Base-by-base conservation (phyloP, 176 grass and related monocot genomes). In the Oryza coarctata region DNA sequence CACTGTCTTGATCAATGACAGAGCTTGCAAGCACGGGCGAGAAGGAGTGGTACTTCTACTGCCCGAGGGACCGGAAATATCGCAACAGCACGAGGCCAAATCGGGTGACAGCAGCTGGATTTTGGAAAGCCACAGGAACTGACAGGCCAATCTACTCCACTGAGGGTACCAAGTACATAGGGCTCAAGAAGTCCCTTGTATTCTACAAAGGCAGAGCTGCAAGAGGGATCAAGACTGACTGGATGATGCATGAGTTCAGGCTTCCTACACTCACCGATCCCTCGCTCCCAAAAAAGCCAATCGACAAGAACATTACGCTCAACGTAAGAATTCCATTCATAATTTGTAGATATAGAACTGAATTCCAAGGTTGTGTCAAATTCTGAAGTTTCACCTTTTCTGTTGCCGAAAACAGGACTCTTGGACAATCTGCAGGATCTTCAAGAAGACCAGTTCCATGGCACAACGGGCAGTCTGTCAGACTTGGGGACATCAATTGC, bases 221-320 rank as follows among this genome's bases (percentile, higher is more conserved):
- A 6, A 99, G 92, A 82, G 97, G 91, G 35, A 68, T 87, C 69
- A 99, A 99, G 86, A 99, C 97, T 0, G 97, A 99, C 67, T 99
- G 93, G 93, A 99, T 99, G 97, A 99, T 99, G 97, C 97, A 99
- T 7, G 97, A 99, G 68, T 99, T 99, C 65, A 93, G 97, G 76
- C 93, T 99, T 55, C 97, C 97, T 75, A 92, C 97, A 0, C 87
- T 87, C 18, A 57, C 83, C 0, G 91, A 96, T 72, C 90, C 93
- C 3, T 87, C 85, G 23, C 89, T 90, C 57, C 89, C 80, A 20
- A 96, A 88, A 71, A 82, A 81, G 49, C 83, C 87, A 2, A 87
- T 94, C 9, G 91, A 98, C 63, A 98, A 91, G 74, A 91, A 84
- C 72, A 99, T 99, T 79, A 87, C 89, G n/a, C 83, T 87, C 40